These are phyloP conservation scores for Echinosophora koreensis DNA, from an alignment of 306 rosid species.

Conservation along the genomic window DNA sequence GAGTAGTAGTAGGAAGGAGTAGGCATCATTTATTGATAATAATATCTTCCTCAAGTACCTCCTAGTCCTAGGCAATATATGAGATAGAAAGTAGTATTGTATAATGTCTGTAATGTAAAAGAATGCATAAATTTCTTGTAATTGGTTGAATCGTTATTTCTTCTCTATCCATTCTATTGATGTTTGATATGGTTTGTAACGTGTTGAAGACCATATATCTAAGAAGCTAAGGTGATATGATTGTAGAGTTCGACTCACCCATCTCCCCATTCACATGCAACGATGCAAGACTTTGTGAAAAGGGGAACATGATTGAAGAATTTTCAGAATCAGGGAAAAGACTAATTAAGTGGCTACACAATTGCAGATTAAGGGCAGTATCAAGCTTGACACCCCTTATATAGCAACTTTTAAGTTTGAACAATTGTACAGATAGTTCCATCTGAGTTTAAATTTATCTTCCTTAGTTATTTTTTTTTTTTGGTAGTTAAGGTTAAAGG, in stretches of 20 bases:
- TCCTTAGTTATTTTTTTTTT: no score
- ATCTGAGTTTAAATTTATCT: neutral
- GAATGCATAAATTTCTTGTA: slow-evolving; percentile 40
- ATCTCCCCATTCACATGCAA: slow-evolving; percentile 35
- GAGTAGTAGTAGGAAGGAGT: slow-evolving; percentile 43
- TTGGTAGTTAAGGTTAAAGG: no score
- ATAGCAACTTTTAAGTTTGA: neutral
- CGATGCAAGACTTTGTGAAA: slow-evolving; percentile 14
- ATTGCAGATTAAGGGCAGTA: slow-evolving; percentile 30
- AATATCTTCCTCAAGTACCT: slow-evolving; percentile 39
- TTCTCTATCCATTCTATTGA: neutral
- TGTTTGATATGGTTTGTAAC: slow-evolving; percentile 24
- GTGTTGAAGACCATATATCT: slow-evolving; percentile 34
- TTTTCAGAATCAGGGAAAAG: slow-evolving; percentile 36
- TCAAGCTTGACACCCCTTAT: slow-evolving; percentile 2
- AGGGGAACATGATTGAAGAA: slow-evolving; percentile 20
- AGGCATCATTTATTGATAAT: slow-evolving; percentile 34
- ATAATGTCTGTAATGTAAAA: slow-evolving; percentile 44
- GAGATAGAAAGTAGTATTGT: slow-evolving; percentile 40
- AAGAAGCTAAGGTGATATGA: slow-evolving; percentile 16
- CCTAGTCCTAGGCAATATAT: slow-evolving; percentile 21
- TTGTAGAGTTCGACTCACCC: slow-evolving; percentile 10
- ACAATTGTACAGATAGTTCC: neutral
- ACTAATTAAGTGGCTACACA: slow-evolving; percentile 20
- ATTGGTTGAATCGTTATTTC: slow-evolving; percentile 21